These are phyloP conservation scores for Lipomyces mesembrius DNA, from an alignment of 805 yeast species.

Conservation along the genomic window DNA sequence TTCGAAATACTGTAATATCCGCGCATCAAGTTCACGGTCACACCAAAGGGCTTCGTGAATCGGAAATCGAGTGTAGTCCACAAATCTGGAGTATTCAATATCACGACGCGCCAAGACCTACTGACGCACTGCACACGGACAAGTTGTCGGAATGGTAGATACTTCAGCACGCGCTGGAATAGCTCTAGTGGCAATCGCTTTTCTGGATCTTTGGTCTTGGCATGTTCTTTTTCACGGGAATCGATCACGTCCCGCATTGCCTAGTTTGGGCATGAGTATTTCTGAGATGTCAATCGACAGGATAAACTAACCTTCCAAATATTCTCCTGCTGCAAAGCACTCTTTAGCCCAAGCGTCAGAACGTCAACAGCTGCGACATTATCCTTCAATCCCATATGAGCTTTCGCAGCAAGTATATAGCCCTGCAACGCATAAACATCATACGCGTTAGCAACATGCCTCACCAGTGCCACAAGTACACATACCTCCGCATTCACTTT, in stretches of 20 bases:
- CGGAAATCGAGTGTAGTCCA: constrained; percentile 26
- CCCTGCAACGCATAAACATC: background rate
- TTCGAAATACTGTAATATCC: constrained; percentile 2
- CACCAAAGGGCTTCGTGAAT: background rate
- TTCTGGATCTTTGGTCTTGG: background rate
- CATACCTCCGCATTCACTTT: background rate
- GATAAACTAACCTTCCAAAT: background rate
- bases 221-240: background rate
- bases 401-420: background rate
- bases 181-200: constrained; percentile 23
- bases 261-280: background rate
- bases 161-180: constrained; percentile 12
- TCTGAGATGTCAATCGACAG: background rate
- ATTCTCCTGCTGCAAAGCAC: background rate
- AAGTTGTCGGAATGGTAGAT: constrained; percentile 17
- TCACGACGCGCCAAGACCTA: constrained; percentile 16
- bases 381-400: constrained; percentile 3
- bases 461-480: background rate
- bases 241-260: background rate
- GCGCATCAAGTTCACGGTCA: background rate
- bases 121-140: constrained; percentile 12
- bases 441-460: background rate
- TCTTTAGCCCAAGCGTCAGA: background rate
- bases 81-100: constrained; percentile 7
- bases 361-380: background rate